These are phyloP conservation scores for Trichoderma parareesei DNA, from an alignment of 495 filamentous ascomycete species.

Conservation along the genomic window DNA sequence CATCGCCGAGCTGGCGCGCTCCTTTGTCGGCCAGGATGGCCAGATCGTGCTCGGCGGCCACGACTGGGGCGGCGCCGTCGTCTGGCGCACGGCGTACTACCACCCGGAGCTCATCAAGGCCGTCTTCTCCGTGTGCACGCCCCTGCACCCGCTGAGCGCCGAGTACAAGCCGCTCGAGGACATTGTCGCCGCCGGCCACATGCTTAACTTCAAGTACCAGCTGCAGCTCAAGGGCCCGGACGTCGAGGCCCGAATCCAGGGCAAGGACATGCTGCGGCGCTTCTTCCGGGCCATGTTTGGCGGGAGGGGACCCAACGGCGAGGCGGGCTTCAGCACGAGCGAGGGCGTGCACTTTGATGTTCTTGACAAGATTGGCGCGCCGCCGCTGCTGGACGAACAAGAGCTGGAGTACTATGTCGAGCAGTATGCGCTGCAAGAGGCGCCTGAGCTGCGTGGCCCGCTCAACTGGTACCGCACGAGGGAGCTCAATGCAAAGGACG, in stretches of 20 bases:
- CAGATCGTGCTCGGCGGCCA: slow-evolving; percentile 64
- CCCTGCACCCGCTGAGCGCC: slow-evolving; percentile 49
- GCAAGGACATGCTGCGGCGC: slow-evolving; percentile 46
- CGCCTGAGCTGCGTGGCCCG: slow-evolving; percentile 59
- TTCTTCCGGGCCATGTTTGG: slow-evolving; percentile 67
- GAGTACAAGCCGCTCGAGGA: slow-evolving; percentile 43
- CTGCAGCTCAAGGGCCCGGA: slow-evolving; percentile 61
- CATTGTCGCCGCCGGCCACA: slow-evolving; percentile 39
- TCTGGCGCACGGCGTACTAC: slow-evolving; percentile 58
- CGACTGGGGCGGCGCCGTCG: slow-evolving; percentile 65
- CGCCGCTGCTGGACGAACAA: slow-evolving; percentile 51
- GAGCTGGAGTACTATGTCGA: slow-evolving; percentile 70
- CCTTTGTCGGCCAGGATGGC: slow-evolving; percentile 41
- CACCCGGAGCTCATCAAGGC: slow-evolving; percentile 62
- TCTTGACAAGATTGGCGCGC: slow-evolving; percentile 43
- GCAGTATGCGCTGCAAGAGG: slow-evolving; percentile 50
- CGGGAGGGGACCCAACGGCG: slow-evolving; percentile 45
- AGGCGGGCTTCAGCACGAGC: slow-evolving; percentile 43
- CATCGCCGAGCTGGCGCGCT: slow-evolving; percentile 53
- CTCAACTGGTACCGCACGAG: slow-evolving; percentile 79
- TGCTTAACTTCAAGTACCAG: slow-evolving; percentile 80
- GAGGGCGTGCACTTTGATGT: slow-evolving; percentile 47
- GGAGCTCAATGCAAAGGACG: slow-evolving; percentile 68
- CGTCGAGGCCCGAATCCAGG: slow-evolving; percentile 52
- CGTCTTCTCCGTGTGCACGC: slow-evolving; percentile 73